Conservation (phyloP, 208 protist species). For the Leishmania amazonensis region DNA sequence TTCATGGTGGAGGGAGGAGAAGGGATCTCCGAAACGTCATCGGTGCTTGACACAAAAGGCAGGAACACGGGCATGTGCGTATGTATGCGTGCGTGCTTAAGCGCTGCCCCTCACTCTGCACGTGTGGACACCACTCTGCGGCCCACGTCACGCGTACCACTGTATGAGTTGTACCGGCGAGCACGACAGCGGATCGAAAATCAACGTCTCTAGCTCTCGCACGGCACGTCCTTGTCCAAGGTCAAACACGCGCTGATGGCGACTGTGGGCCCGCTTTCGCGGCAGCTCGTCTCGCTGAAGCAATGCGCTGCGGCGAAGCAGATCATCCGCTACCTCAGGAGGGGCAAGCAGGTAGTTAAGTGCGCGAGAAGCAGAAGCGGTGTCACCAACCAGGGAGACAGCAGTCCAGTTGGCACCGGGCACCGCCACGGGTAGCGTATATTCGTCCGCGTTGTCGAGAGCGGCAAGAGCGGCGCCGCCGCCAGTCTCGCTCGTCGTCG, state of each 20-base stretch:
- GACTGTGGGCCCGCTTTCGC: slow-evolving; percentile 18
- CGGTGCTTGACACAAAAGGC: neutral
- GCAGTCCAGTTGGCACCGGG: slow-evolving; percentile 1
- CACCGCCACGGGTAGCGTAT: no score
- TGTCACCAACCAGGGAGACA: neutral
- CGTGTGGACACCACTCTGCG: neutral
- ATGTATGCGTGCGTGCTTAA: neutral
- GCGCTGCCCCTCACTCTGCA: neutral
- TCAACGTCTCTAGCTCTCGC: slow-evolving; percentile 14
- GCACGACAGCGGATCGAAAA: slow-evolving; percentile 24
- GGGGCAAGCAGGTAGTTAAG: slow-evolving; percentile 19
- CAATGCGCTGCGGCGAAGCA: slow-evolving; percentile 18
- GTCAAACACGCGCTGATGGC: slow-evolving; percentile 31
- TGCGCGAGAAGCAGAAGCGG: neutral
- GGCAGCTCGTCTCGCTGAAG: slow-evolving; percentile 8
- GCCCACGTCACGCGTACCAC: slow-evolving; percentile 15
- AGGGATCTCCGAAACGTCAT: neutral
- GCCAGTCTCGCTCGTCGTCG: neutral
- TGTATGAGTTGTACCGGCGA: slow-evolving; percentile 24
- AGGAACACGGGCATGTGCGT: neutral
- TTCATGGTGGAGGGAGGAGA: neutral
- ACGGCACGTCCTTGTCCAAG: slow-evolving; percentile 13
- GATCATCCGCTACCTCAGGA: slow-evolving; percentile 14
- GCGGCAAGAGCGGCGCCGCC: neutral
- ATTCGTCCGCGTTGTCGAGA: neutral